Conservation (phyloP, 306 rosid genomes). For the Luffa aegyptiaca region DNA sequence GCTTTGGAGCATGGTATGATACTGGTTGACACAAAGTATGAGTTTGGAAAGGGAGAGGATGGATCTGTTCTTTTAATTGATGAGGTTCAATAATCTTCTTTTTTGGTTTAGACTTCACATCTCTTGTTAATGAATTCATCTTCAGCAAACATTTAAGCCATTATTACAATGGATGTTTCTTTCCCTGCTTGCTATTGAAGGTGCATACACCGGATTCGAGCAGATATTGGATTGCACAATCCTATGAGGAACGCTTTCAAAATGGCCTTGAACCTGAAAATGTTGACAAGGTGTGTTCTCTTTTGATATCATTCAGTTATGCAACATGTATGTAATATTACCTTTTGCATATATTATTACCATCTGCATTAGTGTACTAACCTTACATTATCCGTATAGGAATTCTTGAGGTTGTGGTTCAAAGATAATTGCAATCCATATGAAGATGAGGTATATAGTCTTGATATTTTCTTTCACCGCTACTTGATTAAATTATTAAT, state of each 20-base stretch:
- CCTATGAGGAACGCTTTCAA: conserved; percentile 61
- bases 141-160: background rate
- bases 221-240: conserved; percentile 89
- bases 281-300: conserved; percentile 70
- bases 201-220: conserved; percentile 98
- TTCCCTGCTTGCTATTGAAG: conserved; percentile 25
- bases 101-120: background rate
- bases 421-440: conserved; percentile 88
- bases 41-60: conserved; percentile 84
- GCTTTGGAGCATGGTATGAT: conserved; percentile 91
- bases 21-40: conserved; percentile 92
- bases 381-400: conserved; percentile 34
- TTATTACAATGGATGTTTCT: conserved; percentile 10
- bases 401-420: conserved; percentile 96
- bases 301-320: background rate
- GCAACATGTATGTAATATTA: background rate
- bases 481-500: background rate
- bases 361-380: background rate
- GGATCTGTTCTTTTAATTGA: conserved; percentile 81
- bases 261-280: conserved; percentile 87
- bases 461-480: background rate
- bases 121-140: background rate
- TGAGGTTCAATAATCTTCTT: conserved; percentile 41
- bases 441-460: conserved; percentile 70
- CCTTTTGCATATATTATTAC: background rate